These are phyloP conservation scores for Fusarium verticillioides DNA, from an alignment of 2,329 filamentous ascomycete genomes.

Conservation along the genomic window DNA sequence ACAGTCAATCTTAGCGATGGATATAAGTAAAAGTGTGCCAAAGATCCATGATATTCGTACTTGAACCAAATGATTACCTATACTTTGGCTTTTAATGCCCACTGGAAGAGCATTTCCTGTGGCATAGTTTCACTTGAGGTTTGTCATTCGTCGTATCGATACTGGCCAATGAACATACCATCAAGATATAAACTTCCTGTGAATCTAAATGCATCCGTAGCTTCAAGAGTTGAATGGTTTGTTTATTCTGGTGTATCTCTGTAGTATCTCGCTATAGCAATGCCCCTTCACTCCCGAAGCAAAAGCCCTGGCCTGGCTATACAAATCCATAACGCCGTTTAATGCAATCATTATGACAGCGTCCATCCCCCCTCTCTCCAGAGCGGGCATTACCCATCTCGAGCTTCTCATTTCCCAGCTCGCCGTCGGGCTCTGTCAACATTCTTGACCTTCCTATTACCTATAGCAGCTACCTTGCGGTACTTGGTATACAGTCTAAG, in stretches of 20 bases:
- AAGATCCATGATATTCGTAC: background rate
- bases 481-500: constrained; percentile 73
- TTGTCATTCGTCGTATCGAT: background rate
- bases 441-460: constrained; percentile 65
- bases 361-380: background rate
- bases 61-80: no score
- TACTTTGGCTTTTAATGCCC: background rate
- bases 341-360: constrained; percentile 26
- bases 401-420: constrained; percentile 52
- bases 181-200: background rate
- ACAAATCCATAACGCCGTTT: constrained; percentile 32
- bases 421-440: constrained; percentile 52
- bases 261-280: constrained; percentile 4
- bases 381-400: constrained; percentile 5
- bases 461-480: constrained; percentile 66
- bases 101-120: background rate
- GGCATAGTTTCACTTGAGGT: background rate
- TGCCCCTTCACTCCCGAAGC: background rate
- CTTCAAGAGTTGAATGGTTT: constrained; percentile 15
- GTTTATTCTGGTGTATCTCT: constrained; percentile 9
- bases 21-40: background rate
- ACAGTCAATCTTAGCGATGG: background rate
- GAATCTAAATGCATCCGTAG: background rate
- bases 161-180: background rate
- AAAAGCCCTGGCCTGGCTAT: constrained; percentile 6